Base-by-base conservation (phyloP, 2,329 filamentous ascomycete species). In the Sporothrix mexicana region DNA sequence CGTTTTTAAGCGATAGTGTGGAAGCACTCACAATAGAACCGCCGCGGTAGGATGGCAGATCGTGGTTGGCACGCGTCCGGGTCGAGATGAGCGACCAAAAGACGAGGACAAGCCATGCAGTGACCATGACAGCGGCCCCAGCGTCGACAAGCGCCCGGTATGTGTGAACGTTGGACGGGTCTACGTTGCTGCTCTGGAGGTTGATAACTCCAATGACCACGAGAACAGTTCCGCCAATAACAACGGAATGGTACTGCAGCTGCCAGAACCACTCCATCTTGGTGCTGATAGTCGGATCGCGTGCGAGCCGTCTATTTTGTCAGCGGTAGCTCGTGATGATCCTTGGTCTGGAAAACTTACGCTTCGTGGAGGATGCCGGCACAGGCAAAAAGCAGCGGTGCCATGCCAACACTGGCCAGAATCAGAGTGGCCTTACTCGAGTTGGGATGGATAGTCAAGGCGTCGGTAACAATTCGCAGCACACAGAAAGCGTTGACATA, bases 241-340 rank as follows among this genome's bases (percentile, higher is more conserved):
- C 41, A 8, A 64, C 8, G 36, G 41, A 23, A n/a, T 64, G 61
- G 61, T 43, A 64, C 8, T 64, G 61, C 36, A 64, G 30, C 41
- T 64, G 61, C 61, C 25, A 45, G 36, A 64, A 64, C 61, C 61
- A 64, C 36, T 64, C 61, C 8, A 64, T 15, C 36, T 64, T 64
- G 36, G 15, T 23, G 36, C 45, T 64, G 61, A 64, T 64, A 8
- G 4, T 43, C 4, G 61, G 61, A 10, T 64, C 41, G 36, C 61
- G 61, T 10, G 61, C 36, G 12, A 43, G 41, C 5, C 61, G 30
- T 6, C 57, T 61, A 15, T 2, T 17, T n/a, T 47, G 45, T 47
- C 13, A 47, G 45, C 15, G 45, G 45, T 9, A 4, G 7, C 45
- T 12, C 45, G 7, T 6, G 15, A 51, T 51, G 15, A 7, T 20